phyloP scores from a whole-genome alignment of 768 basidiomycete species.

The Erythrobasidium yunnanense region DNA sequence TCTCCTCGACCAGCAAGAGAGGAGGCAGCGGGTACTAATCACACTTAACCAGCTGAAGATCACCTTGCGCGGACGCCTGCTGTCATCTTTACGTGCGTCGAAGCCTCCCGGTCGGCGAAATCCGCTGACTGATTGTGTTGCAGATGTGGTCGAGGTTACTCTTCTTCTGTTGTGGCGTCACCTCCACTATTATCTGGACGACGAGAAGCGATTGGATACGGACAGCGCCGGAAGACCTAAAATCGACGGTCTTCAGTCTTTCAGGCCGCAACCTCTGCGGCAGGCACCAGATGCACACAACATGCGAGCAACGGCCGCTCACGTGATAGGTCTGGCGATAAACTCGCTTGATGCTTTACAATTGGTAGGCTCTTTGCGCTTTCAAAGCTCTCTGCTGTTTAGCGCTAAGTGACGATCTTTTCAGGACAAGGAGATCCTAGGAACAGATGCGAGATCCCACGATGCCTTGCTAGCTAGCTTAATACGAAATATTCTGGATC shows the following conservation, averaged over 20 bases:
- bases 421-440: background rate
- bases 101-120: background rate
- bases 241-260: background rate
- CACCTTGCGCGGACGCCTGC: conserved; percentile 45
- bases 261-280: conserved; percentile 1
- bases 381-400: conserved; percentile 29
- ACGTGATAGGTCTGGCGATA: conserved; percentile 47
- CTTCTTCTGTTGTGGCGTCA: conserved; percentile 73
- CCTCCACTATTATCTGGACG: conserved; percentile 51
- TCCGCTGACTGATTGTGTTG: background rate
- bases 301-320: conserved; percentile 42
- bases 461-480: conserved; percentile 11
- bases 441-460: conserved; percentile 13
- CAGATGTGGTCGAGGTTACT: conserved; percentile 54
- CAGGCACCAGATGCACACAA: conserved; percentile 26
- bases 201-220: conserved; percentile 41
- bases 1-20: conserved; percentile 42
- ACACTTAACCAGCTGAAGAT: conserved; percentile 55
- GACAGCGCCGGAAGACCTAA: conserved; percentile 42
- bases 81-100: conserved; percentile 52
- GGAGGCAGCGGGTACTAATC: conserved; percentile 46
- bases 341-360: conserved; percentile 53
- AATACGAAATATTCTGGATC: conserved; percentile 3
- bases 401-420: background rate
- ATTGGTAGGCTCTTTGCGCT: conserved; percentile 45